Evolutionary conservation across 2,329 filamentous ascomycete genomes (phyloP).

Genomic region (Arthrobotrys pseudoclavata): DNA sequence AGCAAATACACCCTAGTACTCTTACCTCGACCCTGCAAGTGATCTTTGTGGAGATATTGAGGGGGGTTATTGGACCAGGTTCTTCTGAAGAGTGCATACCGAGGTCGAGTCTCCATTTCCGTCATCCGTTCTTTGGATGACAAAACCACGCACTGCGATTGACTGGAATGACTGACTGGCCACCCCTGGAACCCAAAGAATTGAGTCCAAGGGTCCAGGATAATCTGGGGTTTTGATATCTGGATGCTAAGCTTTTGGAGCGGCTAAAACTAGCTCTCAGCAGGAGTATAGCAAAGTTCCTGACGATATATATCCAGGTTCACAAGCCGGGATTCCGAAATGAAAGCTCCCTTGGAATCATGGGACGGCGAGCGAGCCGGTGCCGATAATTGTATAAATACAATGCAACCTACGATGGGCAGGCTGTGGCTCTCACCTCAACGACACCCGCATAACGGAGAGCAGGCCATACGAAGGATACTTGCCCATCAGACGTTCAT

Average conservation of each 20-base stretch:
- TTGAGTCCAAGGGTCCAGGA: not conserved
- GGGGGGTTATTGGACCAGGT: conserved; percentile 4
- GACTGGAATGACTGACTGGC: conserved; percentile 36
- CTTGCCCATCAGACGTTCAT: not conserved
- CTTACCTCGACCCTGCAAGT: not conserved
- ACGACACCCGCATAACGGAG: not conserved
- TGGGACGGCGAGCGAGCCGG: not conserved
- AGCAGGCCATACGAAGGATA: conserved; percentile 5
- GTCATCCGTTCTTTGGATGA: conserved; percentile 39
- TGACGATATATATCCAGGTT: conserved; percentile 25
- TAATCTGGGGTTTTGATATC: conserved; percentile 38
- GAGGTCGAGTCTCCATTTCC: not conserved
- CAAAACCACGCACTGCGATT: conserved; percentile 58
- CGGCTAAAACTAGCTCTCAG: conserved; percentile 39
- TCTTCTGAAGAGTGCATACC: not conserved
- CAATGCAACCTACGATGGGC: conserved; percentile 12
- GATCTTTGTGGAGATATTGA: not conserved
- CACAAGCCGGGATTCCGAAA: conserved; percentile 57
- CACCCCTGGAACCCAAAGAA: conserved; percentile 30
- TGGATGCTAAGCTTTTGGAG: conserved; percentile 55
- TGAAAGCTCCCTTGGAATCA: conserved; percentile 29
- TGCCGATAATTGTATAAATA: conserved; percentile 33
- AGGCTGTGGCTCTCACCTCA: not conserved
- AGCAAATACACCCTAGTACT: not conserved
- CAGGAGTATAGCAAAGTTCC: not conserved